Base-by-base conservation (phyloP, 371 early-diverging fungal species). In the Blakeslea trispora region DNA sequence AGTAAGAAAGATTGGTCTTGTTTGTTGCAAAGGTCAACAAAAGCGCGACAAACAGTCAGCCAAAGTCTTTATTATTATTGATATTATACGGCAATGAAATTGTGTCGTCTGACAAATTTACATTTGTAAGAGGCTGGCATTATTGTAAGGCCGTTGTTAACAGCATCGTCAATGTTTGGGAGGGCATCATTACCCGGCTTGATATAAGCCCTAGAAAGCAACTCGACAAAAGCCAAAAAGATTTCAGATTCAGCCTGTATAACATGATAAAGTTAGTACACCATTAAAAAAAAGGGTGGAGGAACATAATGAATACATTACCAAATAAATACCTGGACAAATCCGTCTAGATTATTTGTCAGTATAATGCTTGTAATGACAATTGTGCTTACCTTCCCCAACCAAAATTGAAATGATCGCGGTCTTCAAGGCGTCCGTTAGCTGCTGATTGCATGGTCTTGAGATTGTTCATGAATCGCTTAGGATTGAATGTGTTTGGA, bases 401-500 rank as follows among this genome's bases (percentile, higher is more conserved):
- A 5, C 58, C 58, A 51, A 58, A 58, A 15, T 31, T 32, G 37
- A 22, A 58, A 10, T 44, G 43, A 45, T 58, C 51, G 8, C 58
- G 28, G 5, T 50, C 45, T 35, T 58, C 40, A n/a, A 44, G 44
- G 17, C 34, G 44, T 35, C 51, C 51, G 45, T 50, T 58, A 10
- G 58, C 45, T 8, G 50, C 28, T 23, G 45, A 42, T 23, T 28
- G 19, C 51, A 48, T 49, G 21, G 43, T 15, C 15, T 41, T 50
- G 9, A 32, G 28, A 31, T 32, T 49, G 13, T 45, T 50, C 35
- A 58, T 21, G 35, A 50, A 58, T 28, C 58, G 19, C 24, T 75
- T 74, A 2, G 79, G 79, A 14, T 55, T 68, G 49, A 68, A 77
- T 19, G 22, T 23, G 15, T 69, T 47, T 11, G 62, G 55, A 11